phyloP scores from a whole-genome alignment of 129 eudicot species.

The Helianthus tuberosus region DNA sequence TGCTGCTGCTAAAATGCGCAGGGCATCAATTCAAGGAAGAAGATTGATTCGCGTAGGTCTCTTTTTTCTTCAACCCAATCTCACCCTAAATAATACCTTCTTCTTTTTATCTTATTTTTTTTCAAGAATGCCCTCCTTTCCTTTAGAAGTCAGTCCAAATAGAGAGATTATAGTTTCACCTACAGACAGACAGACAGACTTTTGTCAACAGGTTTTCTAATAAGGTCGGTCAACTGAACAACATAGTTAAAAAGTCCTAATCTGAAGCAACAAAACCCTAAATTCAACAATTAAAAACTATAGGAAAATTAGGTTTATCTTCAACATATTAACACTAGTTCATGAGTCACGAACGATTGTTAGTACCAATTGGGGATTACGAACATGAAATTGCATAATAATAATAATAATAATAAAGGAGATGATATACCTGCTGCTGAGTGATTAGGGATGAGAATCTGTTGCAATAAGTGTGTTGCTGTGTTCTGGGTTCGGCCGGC shows the following conservation, averaged over 20 bases:
- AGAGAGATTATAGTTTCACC: no score
- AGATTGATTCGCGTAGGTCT: no score
- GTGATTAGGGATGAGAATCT: neutral
- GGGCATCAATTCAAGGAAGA: no score
- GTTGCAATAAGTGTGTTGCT: slow-evolving; percentile 13
- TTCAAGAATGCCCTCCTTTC: no score
- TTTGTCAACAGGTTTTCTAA: neutral
- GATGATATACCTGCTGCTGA: slow-evolving; percentile 13
- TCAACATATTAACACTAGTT: slow-evolving; percentile 7
- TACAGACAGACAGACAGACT: no score
- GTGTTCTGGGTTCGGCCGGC: slow-evolving; percentile 7
- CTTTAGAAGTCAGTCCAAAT: no score
- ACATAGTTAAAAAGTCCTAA: neutral
- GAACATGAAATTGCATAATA: slow-evolving; percentile 11
- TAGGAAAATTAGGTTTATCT: slow-evolving; percentile 1
- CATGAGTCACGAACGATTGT: neutral
- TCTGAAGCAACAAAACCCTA: slow-evolving; percentile 15
- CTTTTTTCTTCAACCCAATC: no score
- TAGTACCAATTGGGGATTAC: neutral
- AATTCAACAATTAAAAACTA: slow-evolving; percentile 17
- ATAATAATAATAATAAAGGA: no score
- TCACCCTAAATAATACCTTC: no score
- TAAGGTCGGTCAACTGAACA: neutral
- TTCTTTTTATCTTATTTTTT: no score
- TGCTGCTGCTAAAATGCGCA: no score